Conservation (phyloP, 176 grass and related monocot genomes). For the Melocanna baccifera region DNA sequence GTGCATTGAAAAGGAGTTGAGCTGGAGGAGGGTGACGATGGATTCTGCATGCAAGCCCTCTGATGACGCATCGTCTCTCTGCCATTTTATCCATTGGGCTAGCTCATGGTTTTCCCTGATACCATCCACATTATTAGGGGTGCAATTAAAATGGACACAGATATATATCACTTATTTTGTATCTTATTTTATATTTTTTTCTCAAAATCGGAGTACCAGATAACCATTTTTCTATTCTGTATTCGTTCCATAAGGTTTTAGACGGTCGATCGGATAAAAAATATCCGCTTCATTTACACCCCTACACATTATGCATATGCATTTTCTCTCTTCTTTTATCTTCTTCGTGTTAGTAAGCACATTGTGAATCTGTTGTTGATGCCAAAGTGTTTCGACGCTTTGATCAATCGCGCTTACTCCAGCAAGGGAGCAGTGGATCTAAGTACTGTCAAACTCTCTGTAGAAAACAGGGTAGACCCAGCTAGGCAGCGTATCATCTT, state of each 20-base stretch:
- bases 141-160: too few species aligned
- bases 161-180: too few species aligned
- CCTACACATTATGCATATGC: not conserved
- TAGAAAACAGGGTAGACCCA: not conserved
- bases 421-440: not conserved
- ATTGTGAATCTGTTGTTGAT: not conserved
- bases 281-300: too few species aligned
- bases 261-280: too few species aligned
- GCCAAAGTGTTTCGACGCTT: not conserved
- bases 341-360: not conserved
- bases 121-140: not conserved
- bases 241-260: too few species aligned
- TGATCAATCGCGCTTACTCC: not conserved
- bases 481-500: not conserved
- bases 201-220: too few species aligned
- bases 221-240: too few species aligned
- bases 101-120: not conserved
- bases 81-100: not conserved
- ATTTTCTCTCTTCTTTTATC: not conserved
- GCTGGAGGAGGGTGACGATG: not conserved
- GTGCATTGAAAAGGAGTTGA: conserved; percentile 15
- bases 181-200: too few species aligned
- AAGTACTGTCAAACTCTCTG: not conserved
- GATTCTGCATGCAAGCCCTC: conserved; percentile 12
- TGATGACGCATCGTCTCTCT: not conserved